Evolutionary conservation across 164 flowering plant genomes (phyloP).

Genomic region (Malania oleifera): DNA sequence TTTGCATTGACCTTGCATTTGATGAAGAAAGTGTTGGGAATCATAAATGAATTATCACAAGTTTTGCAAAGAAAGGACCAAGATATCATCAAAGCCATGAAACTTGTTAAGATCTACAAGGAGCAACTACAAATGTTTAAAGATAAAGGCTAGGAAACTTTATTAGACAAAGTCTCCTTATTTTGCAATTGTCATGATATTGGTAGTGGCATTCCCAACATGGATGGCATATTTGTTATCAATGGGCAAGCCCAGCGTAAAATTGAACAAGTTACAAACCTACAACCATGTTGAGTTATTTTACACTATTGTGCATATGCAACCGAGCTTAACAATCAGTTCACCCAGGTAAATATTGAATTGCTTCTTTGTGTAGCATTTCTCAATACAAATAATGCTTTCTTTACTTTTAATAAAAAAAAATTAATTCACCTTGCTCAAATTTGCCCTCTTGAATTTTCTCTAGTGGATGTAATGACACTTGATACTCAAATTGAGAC

Average conservation of each 20-base stretch:
- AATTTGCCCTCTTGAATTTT: too few species aligned
- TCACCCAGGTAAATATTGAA: too few species aligned
- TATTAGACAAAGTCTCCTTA: constrained; percentile 1
- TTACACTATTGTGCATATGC: background rate
- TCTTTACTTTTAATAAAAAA: too few species aligned
- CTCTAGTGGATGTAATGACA: too few species aligned
- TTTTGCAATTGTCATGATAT: constrained; percentile 16
- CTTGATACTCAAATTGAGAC: too few species aligned
- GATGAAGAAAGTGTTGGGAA: constrained; percentile 15
- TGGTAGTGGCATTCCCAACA: background rate
- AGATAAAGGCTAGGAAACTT: constrained; percentile 9
- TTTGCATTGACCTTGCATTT: constrained; percentile 18
- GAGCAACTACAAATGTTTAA: constrained; percentile 10
- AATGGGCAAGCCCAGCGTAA: background rate
- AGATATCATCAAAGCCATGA: constrained; percentile 19
- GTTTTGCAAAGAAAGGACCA: constrained; percentile 14
- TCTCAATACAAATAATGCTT: too few species aligned
- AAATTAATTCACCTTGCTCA: too few species aligned
- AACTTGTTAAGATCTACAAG: constrained; percentile 5
- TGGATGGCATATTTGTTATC: constrained; percentile 3
- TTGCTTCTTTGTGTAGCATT: too few species aligned
- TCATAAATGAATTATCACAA: constrained; percentile 17
- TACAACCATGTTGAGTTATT: background rate
- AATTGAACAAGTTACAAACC: background rate
- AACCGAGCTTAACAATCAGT: too few species aligned